Evolutionary conservation across 129 eudicot species (phyloP).

Genomic region (Daucus carota): DNA sequence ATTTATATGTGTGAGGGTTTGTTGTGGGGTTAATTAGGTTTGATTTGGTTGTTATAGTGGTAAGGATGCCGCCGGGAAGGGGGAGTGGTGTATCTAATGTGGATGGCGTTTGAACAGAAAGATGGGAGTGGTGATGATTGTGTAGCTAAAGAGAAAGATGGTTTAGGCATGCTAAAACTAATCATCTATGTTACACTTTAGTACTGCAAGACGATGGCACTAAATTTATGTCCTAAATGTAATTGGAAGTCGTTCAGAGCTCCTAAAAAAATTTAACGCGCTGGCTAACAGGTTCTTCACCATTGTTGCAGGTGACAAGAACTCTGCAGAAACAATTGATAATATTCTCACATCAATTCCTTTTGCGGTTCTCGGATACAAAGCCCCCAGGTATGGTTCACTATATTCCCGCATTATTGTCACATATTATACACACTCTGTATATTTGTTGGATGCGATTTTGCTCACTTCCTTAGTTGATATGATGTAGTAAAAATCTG

Average conservation of each 20-base stretch:
- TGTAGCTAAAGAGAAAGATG: conserved; percentile 40
- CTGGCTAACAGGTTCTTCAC: background rate
- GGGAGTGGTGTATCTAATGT: conserved; percentile 20
- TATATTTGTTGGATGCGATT: background rate
- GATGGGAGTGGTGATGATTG: conserved; percentile 29
- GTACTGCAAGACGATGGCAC: no score
- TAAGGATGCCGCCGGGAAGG: conserved; percentile 28
- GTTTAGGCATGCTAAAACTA: no score
- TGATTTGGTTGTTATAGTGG: background rate
- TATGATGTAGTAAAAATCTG: conserved; percentile 66
- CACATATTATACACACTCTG: no score
- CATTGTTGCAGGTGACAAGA: conserved; percentile 48
- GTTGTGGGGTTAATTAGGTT: background rate
- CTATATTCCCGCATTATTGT: background rate
- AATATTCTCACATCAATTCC: conserved; percentile 90
- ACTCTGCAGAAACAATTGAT: conserved; percentile 64
- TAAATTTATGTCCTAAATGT: no score
- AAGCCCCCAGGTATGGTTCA: conserved; percentile 65
- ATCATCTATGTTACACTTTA: no score
- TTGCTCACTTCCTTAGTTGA: background rate
- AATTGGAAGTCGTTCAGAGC: no score
- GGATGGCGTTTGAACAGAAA: conserved; percentile 35
- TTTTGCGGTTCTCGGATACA: conserved; percentile 75
- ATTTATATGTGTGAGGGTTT: background rate
- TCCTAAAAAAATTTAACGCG: background rate